Base-by-base conservation (phyloP, 345 rosid genomes). In the Salix viminalis region DNA sequence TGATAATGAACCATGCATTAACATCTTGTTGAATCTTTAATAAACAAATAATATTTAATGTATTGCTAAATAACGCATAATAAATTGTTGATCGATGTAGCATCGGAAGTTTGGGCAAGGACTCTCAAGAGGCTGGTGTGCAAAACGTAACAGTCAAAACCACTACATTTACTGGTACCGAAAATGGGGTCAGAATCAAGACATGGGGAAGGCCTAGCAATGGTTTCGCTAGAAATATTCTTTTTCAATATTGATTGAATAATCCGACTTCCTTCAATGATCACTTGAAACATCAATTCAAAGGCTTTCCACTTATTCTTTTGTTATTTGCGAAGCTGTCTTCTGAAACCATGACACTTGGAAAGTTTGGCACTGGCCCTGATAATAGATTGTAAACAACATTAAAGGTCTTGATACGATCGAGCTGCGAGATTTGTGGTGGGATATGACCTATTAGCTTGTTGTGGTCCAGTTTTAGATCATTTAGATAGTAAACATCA, bases 161-260 rank as follows among this genome's bases (percentile, higher is more conserved):
- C 64, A 84, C 71, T 36, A 75, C 68, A 24, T 80, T 90, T 48
- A 73, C 72, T 0, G 85, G 81, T 5, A 88, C 97, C 1, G n/a
- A 76, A 13, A 89, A 91, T 42, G 94, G 96, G 30, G 80, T 89
- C 26, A 80, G 97, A 73, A 93, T 93, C 44, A 93, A 93, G 75
- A 80, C 94, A 14, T 91, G 97, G 96, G 92, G 79, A 0, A 89
- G 87, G 79, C 73, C 84, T 3, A 92, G 92, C 77, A 81, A 24
- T 23, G 87, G 91, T 6, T 92, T 84, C 50, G 94, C 84, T 1
- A 86, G 76, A 68, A 84, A 87, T 85, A 85, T 92, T 30, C 68
- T 81, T 16, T 91, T 92, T 79, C 88, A 89, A 81, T 75, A 90
- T 71, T 80, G 42, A 64, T 62, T 9, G 76, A 26, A 42, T 26